A percentile compares a stretch with the other conserved stretches of the same genome.
Conservation (phyloP, 108 stramenopile species). For the Epithemia pelagica region DNA sequence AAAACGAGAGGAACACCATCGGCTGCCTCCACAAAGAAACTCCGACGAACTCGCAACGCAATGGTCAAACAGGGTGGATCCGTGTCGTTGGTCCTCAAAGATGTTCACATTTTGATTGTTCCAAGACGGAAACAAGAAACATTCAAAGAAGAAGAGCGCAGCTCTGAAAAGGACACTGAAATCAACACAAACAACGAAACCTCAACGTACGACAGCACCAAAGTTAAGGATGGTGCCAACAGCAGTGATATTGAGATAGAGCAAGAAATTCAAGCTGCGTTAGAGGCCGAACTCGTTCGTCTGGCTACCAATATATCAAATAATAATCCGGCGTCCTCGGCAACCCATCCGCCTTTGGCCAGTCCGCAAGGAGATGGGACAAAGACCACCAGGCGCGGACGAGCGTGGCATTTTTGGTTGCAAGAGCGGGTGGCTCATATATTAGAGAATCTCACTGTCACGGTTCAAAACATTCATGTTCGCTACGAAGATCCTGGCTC, state of each 20-base stretch:
- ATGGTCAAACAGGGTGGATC: neutral
- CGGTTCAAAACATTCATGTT: constrained; percentile 61
- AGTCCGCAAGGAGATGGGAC: too few relatives aligned
- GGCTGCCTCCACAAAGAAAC: neutral
- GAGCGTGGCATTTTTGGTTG: constrained; percentile 17
- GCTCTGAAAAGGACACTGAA: neutral
- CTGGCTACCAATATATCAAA: neutral
- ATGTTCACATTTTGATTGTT: constrained; percentile 60
- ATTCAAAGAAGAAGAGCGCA: neutral
- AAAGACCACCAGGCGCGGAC: too few relatives aligned
- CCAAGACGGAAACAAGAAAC: constrained; percentile 22
- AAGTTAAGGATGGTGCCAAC: neutral
- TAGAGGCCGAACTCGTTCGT: constrained; percentile 19
- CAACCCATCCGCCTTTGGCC: too few relatives aligned
- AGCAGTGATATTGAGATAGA: constrained; percentile 2
- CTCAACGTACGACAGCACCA: constrained; percentile 1
- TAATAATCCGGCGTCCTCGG: too few relatives aligned
- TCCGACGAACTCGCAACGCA: neutral
- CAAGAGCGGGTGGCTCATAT: constrained; percentile 29
- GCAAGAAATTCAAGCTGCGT: constrained; percentile 15
- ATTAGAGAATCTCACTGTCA: constrained; percentile 47
- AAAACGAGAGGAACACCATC: neutral
- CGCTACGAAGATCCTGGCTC: constrained; percentile 73
- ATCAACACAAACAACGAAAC: constrained; percentile 1
- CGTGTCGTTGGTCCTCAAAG: constrained; percentile 53